These are phyloP conservation scores for Skeletonema menzelii DNA, from an alignment of 108 stramenopile genomes.

Conservation along the genomic window DNA sequence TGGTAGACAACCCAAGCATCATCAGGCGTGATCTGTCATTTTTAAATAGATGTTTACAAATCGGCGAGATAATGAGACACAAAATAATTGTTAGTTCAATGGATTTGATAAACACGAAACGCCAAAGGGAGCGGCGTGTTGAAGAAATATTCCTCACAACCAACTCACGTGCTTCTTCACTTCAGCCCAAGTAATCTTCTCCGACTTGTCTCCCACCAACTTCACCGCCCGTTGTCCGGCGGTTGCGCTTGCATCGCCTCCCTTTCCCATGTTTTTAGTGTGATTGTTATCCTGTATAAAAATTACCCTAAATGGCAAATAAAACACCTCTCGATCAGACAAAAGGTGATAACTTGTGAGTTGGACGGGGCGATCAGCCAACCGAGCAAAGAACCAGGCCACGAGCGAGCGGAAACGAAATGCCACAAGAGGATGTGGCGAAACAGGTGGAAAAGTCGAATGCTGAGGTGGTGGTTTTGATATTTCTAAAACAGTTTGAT, in stretches of 20 bases:
- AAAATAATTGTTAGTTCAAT: not conserved
- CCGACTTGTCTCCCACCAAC: constrained; percentile 43
- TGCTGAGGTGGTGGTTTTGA: not conserved
- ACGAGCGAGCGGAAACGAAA: too few species aligned
- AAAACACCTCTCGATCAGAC: not conserved
- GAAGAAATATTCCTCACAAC: not conserved
- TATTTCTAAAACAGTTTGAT: too few species aligned
- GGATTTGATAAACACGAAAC: not conserved
- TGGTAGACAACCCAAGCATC: constrained; percentile 95
- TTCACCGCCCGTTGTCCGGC: constrained; percentile 14
- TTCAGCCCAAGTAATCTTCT: constrained; percentile 88
- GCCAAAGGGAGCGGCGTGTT: not conserved
- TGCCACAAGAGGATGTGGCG: not conserved
- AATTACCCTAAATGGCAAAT: not conserved
- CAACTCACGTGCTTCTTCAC: constrained; percentile 86
- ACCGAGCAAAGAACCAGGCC: not conserved
- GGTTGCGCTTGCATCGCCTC: constrained; percentile 68
- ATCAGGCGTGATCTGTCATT: constrained; percentile 64
- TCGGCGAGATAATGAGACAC: too few species aligned
- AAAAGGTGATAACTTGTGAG: constrained; percentile 3
- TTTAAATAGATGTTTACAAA: not conserved
- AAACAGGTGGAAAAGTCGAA: not conserved
- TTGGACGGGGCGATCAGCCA: not conserved
- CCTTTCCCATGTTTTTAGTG: constrained; percentile 80
- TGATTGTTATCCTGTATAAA: not conserved